phyloP scores from a whole-genome alignment of 2,329 filamentous ascomycete genomes.

The Clonostachys rhizophaga region DNA sequence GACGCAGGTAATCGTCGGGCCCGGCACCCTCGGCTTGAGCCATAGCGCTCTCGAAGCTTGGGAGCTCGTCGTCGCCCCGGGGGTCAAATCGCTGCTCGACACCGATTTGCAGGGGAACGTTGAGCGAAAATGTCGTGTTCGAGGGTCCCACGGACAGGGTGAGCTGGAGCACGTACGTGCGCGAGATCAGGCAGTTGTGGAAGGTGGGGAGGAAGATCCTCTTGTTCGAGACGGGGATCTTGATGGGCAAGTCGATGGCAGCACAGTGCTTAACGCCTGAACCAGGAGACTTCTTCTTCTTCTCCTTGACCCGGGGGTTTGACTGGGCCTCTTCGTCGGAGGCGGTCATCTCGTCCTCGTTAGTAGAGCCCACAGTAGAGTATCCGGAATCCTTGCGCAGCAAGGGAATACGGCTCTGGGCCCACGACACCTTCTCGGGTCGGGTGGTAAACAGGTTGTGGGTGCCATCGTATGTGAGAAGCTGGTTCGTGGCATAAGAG shows the following conservation, averaged over 20 bases:
- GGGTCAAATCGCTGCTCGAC: constrained; percentile 30
- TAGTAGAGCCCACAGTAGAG: constrained; percentile 20
- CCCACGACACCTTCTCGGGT: constrained; percentile 33
- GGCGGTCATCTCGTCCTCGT: constrained; percentile 26
- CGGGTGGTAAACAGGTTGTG: constrained; percentile 30
- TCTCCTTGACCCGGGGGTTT: constrained; percentile 1
- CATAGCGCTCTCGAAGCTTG: constrained; percentile 44
- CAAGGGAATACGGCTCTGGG: constrained; percentile 19
- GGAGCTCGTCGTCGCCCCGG: constrained; percentile 26
- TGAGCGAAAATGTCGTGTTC: constrained; percentile 36
- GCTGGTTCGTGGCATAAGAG: constrained; percentile 30
- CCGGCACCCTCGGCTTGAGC: constrained; percentile 16
- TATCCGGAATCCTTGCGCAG: constrained; percentile 50
- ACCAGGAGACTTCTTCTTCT: constrained; percentile 14
- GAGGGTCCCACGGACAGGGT: constrained; percentile 34
- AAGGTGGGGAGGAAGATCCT: constrained; percentile 52
- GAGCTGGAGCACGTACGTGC: constrained; percentile 48
- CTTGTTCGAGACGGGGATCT: constrained; percentile 38
- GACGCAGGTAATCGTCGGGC: constrained; percentile 34
- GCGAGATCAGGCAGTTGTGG: constrained; percentile 51
- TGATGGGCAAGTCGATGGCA: constrained; percentile 40
- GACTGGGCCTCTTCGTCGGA: constrained; percentile 12
- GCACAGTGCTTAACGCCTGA: constrained; percentile 32
- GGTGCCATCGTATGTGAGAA: constrained; percentile 40
- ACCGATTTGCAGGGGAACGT: constrained; percentile 46